phyloP scores from a whole-genome alignment of 805 yeast genomes.

The Metschnikowia kunwiensis region DNA sequence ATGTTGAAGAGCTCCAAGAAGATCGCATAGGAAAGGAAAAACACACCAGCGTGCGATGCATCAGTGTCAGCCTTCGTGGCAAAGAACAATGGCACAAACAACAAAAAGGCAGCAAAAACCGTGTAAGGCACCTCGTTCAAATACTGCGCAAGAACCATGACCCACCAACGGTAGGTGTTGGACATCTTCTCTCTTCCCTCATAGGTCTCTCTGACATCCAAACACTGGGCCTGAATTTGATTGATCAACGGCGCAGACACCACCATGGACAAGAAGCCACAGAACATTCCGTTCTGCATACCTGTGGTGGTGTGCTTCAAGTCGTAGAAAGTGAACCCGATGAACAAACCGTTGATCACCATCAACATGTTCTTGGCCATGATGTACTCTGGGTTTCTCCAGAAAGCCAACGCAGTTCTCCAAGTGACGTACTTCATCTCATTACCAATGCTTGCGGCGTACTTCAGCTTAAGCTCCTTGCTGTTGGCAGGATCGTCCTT shows the following conservation, averaged over 20 bases:
- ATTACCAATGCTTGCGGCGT: slow-evolving; percentile 9
- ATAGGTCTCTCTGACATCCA: slow-evolving; percentile 55
- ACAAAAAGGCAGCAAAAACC: slow-evolving; percentile 25
- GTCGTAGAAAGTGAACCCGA: slow-evolving; percentile 34
- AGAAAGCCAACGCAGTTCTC: slow-evolving; percentile 14
- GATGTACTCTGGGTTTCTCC: slow-evolving; percentile 19
- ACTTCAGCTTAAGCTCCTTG: slow-evolving; percentile 12
- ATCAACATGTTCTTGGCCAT: slow-evolving; percentile 18
- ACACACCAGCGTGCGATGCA: slow-evolving; percentile 32
- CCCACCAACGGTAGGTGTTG: slow-evolving; percentile 71
- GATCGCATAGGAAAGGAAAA: slow-evolving; percentile 45
- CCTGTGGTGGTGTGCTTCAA: slow-evolving; percentile 24
- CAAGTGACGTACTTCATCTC: slow-evolving; percentile 12
- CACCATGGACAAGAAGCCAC: slow-evolving; percentile 52
- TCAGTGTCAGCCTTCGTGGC: slow-evolving; percentile 22
- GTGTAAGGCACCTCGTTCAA: slow-evolving; percentile 61
- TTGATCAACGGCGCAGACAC: slow-evolving; percentile 56
- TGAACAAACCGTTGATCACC: slow-evolving; percentile 43
- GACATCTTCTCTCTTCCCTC: slow-evolving; percentile 71
- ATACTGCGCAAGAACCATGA: slow-evolving; percentile 51
- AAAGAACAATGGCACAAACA: slow-evolving; percentile 42
- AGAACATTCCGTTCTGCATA: slow-evolving; percentile 43
- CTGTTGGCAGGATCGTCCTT: slow-evolving; percentile 1
- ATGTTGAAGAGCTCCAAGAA: slow-evolving; percentile 40
- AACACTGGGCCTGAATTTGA: slow-evolving; percentile 61